Evolutionary conservation across 495 filamentous ascomycete genomes (phyloP), one percentile per base, ranked within the genome.

Genomic region (Cercophora sp.): DNA sequence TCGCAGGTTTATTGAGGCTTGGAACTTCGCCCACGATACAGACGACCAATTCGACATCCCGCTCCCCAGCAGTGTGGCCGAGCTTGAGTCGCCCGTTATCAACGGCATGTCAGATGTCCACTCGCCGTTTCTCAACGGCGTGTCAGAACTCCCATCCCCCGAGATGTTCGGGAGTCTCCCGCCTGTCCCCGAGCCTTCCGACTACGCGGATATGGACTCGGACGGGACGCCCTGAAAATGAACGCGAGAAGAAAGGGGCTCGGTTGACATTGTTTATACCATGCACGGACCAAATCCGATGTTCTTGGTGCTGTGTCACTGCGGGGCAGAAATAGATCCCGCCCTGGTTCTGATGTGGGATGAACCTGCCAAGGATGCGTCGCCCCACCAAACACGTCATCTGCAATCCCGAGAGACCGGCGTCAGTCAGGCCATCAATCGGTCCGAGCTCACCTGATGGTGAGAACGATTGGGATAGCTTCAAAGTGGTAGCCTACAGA

Each of bases 41-140:
- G 65, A 68, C 26, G 52, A 49, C 25, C 59, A 64, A 35, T 68
- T 63, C 29, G 57, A 51, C 5, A 59, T 61, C 1, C 54, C 65
- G 2, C 63, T 63, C 26, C 67, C 67, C 10, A 58, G 47, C 3
- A 59, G 63, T 32, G 55, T 53, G 31, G 54, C 59, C 35, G 67
- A 68, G 45, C 56, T 70, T 5, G 57, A 58, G 15, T 64, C 62
- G 19, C 64, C 64, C 13, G 31, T 23, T 11, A 48, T 48, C 11
- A 48, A 48, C 31, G 45, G 29, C 31, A 15, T 2, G 40, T 25
- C 31, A 10, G 6, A 6, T 6, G 10, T 15, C 18, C 27, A 48
- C n/a, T 18, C 15, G n/a, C 45, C 27, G 16, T 49, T 65, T 15
- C 48, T 67, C 2, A 60, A 61, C n/a, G 64, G 61, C 16, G 37